Conservation (phyloP, 768 basidiomycete genomes). For the Termitomyces bulborhizus region DNA sequence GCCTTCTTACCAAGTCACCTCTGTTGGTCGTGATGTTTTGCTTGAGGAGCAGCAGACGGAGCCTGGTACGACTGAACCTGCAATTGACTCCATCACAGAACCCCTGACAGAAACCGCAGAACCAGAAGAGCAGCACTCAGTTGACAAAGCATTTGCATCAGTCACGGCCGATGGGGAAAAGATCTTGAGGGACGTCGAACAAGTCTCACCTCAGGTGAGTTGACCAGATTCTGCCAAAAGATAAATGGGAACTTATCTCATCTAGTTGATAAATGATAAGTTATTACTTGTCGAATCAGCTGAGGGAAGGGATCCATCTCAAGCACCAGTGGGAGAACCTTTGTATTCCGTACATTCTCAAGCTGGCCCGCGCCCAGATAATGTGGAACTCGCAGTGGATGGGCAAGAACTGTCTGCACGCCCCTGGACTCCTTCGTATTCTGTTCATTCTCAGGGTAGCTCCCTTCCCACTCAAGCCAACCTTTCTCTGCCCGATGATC, state of each 20-base stretch:
- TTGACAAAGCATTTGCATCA: background rate
- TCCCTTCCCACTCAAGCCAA: slow-evolving; percentile 13
- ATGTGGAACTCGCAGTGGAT: slow-evolving; percentile 4
- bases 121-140: background rate
- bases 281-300: slow-evolving; percentile 10
- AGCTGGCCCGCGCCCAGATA: slow-evolving; percentile 20
- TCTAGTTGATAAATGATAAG: slow-evolving; percentile 16
- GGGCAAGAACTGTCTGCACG: slow-evolving; percentile 8
- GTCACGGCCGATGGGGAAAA: slow-evolving; percentile 4
- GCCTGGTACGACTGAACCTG: background rate
- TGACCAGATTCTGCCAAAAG: background rate
- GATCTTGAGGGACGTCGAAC: background rate
- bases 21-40: slow-evolving; percentile 24
- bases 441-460: slow-evolving; percentile 34
- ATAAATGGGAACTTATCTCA: background rate
- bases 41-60: slow-evolving; percentile 13
- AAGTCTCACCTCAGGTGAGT: slow-evolving; percentile 7
- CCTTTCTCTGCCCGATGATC: background rate
- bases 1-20: slow-evolving; percentile 47
- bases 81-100: background rate
- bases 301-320: background rate
- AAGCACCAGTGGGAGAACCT: slow-evolving; percentile 9
- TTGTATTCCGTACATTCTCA: slow-evolving; percentile 33
- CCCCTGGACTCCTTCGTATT: slow-evolving; percentile 37
- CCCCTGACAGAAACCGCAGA: background rate